phyloP scores from a whole-genome alignment of 768 basidiomycete species.

The Pleurotus sapidus region DNA sequence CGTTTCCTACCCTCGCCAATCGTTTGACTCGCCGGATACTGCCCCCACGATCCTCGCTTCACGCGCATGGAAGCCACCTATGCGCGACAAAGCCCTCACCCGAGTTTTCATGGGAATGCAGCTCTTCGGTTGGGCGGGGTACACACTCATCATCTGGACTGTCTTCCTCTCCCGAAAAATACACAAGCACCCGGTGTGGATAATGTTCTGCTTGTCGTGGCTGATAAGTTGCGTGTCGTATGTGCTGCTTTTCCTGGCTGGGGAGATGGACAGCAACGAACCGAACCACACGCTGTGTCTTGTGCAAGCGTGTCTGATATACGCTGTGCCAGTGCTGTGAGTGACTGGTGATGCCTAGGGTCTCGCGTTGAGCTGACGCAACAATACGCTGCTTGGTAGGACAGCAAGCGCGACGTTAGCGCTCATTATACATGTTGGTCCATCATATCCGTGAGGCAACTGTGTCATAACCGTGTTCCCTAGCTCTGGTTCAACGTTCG shows the following conservation, averaged over 20 bases:
- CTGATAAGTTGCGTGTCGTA: constrained; percentile 10
- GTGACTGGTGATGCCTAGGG: background rate
- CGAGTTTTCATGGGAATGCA: constrained; percentile 6
- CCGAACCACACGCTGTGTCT: constrained; percentile 8
- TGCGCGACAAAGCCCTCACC: background rate
- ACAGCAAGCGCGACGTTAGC: constrained; percentile 2
- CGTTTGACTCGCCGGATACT: background rate
- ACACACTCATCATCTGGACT: constrained; percentile 3
- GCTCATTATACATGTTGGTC: constrained; percentile 3
- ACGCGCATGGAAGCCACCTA: background rate
- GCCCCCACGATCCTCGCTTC: background rate
- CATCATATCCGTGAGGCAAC: background rate
- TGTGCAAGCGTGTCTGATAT: constrained; percentile 8
- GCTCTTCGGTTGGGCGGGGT: constrained; percentile 6
- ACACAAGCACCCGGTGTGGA: constrained; percentile 1
- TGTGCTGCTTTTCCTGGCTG: constrained; percentile 8
- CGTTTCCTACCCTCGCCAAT: background rate
- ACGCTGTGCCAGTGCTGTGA: constrained; percentile 10
- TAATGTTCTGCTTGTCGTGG: constrained; percentile 11
- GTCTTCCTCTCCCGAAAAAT: constrained; percentile 4
- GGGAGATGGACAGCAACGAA: background rate
- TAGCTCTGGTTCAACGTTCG: constrained; percentile 6
- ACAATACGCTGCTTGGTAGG: background rate
- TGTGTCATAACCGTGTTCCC: background rate
- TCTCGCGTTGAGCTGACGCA: too few species aligned